Percentiles rank a stretch among this genome's conserved stretches.
Conservation (phyloP, 768 basidiomycete genomes). For the Rhodotorula toruloides region DNA sequence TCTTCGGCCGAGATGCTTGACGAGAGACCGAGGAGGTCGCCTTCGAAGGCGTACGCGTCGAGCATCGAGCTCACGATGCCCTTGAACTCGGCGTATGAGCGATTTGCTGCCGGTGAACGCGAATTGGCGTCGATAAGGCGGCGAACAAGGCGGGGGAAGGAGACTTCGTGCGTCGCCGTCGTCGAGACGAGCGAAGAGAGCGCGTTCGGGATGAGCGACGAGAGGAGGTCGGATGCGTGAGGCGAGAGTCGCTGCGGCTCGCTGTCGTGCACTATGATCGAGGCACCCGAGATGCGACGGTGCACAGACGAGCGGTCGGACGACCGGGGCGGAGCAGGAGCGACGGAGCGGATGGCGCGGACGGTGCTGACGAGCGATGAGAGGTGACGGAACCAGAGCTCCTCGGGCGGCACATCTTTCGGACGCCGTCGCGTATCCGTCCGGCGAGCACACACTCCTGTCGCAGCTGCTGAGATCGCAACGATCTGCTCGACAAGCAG, state of each 20-base stretch:
- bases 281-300: slow-evolving; percentile 27
- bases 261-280: slow-evolving; percentile 29
- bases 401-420: slow-evolving; percentile 56
- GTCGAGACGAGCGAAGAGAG: slow-evolving; percentile 79
- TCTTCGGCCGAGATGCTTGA: slow-evolving; percentile 76
- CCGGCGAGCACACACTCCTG: slow-evolving; percentile 64
- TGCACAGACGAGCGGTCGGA: slow-evolving; percentile 15
- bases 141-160: slow-evolving; percentile 88
- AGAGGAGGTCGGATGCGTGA: slow-evolving; percentile 55
- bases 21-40: slow-evolving; percentile 79
- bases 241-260: slow-evolving; percentile 43
- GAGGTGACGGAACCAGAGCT: slow-evolving; percentile 83
- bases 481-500: slow-evolving; percentile 53
- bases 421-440: slow-evolving; percentile 49
- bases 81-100: slow-evolving; percentile 76
- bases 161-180: slow-evolving; percentile 69
- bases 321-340: slow-evolving; percentile 8
- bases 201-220: slow-evolving; percentile 73
- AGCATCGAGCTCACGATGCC: slow-evolving; percentile 90
- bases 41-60: slow-evolving; percentile 86
- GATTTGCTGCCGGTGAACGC: slow-evolving; percentile 56
- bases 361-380: slow-evolving; percentile 74
- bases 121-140: slow-evolving; percentile 72
- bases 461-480: slow-evolving; percentile 59
- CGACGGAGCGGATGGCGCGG: slow-evolving; percentile 54